Evolutionary conservation across 2,329 filamentous ascomycete genomes (phyloP).

Genomic region (Sodiomyces alkalinus): DNA sequence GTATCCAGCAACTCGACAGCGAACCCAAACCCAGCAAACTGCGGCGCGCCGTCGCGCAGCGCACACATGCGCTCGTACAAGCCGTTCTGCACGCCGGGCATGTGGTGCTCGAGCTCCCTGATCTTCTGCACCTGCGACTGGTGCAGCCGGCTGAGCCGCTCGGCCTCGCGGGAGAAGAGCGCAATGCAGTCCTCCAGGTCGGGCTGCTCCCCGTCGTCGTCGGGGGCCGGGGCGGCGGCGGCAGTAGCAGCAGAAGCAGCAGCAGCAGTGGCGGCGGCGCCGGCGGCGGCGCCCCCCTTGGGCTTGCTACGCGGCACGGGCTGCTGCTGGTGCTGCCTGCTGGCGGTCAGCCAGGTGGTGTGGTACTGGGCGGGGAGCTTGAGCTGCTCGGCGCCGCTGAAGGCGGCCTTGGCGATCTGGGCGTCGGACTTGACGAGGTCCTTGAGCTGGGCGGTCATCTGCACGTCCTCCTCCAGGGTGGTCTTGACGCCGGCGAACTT

Average conservation of each 20-base stretch:
- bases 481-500: slow-evolving; percentile 29
- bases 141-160: slow-evolving; percentile 19
- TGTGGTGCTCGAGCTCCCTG: slow-evolving; percentile 29
- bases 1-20: slow-evolving; percentile 8
- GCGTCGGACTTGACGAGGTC: slow-evolving; percentile 44
- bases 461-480: slow-evolving; percentile 38
- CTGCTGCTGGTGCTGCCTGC: no score
- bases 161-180: slow-evolving; percentile 8
- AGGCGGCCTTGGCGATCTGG: slow-evolving; percentile 54
- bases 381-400: slow-evolving; percentile 60
- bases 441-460: slow-evolving; percentile 50
- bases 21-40: slow-evolving; percentile 8
- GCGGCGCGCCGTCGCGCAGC: slow-evolving; percentile 7
- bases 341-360: slow-evolving; percentile 27
- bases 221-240: no score
- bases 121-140: slow-evolving; percentile 20
- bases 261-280: slow-evolving; percentile 19
- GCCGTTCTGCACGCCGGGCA: slow-evolving; percentile 31
- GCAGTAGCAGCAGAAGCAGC: slow-evolving; percentile 30
- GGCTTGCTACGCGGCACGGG: slow-evolving; percentile 3
- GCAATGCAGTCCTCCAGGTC: slow-evolving; percentile 13
- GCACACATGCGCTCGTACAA: slow-evolving; percentile 18
- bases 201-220: slow-evolving; percentile 26
- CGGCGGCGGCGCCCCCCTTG: slow-evolving; percentile 16
- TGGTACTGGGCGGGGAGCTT: slow-evolving; percentile 49